These are phyloP conservation scores for Ophiocordyceps sinensis DNA, from an alignment of 2,329 filamentous ascomycete species.

Conservation along the genomic window DNA sequence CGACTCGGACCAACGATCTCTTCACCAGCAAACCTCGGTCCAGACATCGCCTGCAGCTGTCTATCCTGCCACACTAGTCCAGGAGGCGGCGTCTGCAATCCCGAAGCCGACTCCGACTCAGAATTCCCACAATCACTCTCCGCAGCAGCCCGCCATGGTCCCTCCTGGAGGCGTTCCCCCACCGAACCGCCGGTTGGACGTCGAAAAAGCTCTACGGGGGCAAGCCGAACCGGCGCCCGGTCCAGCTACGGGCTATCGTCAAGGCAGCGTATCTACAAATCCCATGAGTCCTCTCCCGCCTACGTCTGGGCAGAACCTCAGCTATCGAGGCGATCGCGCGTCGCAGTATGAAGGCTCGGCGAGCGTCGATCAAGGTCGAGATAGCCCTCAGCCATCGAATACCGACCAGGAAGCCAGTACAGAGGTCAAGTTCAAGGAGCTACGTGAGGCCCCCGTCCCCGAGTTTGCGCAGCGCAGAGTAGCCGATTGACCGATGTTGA, in stretches of 20 bases:
- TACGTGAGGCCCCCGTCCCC: slow-evolving; percentile 27
- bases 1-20: slow-evolving; percentile 30
- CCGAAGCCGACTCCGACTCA: slow-evolving; percentile 15
- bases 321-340: slow-evolving; percentile 25
- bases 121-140: slow-evolving; percentile 10
- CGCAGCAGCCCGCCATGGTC: slow-evolving; percentile 29
- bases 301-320: slow-evolving; percentile 17
- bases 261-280: slow-evolving; percentile 29
- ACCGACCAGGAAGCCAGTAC: slow-evolving; percentile 28
- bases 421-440: slow-evolving; percentile 42
- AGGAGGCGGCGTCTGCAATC: slow-evolving; percentile 17
- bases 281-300: slow-evolving; percentile 29
- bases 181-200: slow-evolving; percentile 32
- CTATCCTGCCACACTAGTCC: slow-evolving; percentile 19
- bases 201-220: slow-evolving; percentile 30
- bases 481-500: slow-evolving; percentile 2
- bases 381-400: slow-evolving; percentile 39
- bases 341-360: slow-evolving; percentile 28
- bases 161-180: slow-evolving; percentile 29
- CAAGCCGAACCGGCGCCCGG: slow-evolving; percentile 28
- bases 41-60: slow-evolving; percentile 29
- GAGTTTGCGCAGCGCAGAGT: not conserved
- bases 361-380: slow-evolving; percentile 32
- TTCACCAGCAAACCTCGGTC: slow-evolving; percentile 27
- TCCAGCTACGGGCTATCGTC: slow-evolving; percentile 36